Evolutionary conservation across 352 stramenopile species (phyloP).

Genomic region (Ophiocytium majus): DNA sequence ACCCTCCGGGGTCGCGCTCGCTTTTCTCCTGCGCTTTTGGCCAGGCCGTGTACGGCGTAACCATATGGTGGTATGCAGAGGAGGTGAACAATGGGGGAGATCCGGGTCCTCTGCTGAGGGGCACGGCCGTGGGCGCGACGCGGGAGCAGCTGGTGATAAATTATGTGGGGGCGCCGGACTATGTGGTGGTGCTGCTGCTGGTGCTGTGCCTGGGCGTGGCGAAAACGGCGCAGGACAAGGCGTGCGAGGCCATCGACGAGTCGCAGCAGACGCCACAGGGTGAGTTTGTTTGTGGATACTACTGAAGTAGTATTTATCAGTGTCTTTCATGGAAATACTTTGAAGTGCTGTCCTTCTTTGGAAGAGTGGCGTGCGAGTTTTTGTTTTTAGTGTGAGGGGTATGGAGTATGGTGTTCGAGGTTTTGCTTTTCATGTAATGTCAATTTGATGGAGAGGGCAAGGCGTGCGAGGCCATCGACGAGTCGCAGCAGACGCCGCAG

Average conservation of each 20-base stretch:
- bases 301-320: too few relatives aligned
- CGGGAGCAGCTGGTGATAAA: slow-evolving; percentile 30
- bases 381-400: too few relatives aligned
- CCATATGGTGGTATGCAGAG: not conserved
- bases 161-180: slow-evolving; percentile 44
- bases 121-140: not conserved
- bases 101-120: not conserved
- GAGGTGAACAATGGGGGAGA: not conserved
- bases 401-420: too few relatives aligned
- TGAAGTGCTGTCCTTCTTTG: too few relatives aligned
- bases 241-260: slow-evolving; percentile 52
- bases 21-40: too few relatives aligned
- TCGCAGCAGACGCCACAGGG: slow-evolving; percentile 58
- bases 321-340: too few relatives aligned
- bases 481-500: slow-evolving; percentile 57
- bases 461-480: slow-evolving; percentile 50
- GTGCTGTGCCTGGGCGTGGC: slow-evolving; percentile 32
- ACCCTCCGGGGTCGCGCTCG: too few relatives aligned
- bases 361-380: too few relatives aligned
- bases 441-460: too few relatives aligned
- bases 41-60: not conserved
- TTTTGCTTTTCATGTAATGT: too few relatives aligned
- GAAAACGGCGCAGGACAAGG: slow-evolving; percentile 26
- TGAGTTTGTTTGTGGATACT: too few relatives aligned
- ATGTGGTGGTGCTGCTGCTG: slow-evolving; percentile 55